phyloP scores from a whole-genome alignment of 208 protist species.

The Crithidia bombi region DNA sequence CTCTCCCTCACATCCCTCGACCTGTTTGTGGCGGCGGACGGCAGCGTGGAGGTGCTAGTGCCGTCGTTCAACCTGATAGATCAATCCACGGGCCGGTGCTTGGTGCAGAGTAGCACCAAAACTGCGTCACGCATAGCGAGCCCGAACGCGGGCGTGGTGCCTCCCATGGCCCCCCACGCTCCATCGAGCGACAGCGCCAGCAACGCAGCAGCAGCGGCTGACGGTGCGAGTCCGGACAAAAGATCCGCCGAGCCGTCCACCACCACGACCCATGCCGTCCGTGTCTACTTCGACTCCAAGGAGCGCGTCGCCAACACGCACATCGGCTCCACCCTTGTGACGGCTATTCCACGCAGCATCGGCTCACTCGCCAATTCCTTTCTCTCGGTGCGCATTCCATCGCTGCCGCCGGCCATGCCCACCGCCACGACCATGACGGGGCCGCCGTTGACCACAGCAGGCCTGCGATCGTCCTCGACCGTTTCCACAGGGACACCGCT shows the following conservation, averaged over 20 bases:
- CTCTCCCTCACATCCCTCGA: constrained; percentile 43
- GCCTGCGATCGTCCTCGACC: not conserved
- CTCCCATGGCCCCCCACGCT: not conserved
- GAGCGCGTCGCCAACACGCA: constrained; percentile 42
- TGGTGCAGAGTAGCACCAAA: constrained; percentile 47
- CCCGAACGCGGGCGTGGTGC: constrained; percentile 5
- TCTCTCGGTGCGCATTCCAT: constrained; percentile 66
- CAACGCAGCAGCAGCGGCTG: constrained; percentile 9
- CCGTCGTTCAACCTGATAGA: constrained; percentile 57
- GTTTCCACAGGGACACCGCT: not conserved
- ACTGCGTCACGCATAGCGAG: not conserved
- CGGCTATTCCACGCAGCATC: constrained; percentile 62
- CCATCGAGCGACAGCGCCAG: not conserved
- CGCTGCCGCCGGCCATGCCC: not conserved
- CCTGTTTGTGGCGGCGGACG: constrained; percentile 38
- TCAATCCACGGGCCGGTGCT: constrained; percentile 56
- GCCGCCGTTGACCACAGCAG: not conserved
- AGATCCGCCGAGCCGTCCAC: not conserved
- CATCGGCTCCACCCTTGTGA: constrained; percentile 53
- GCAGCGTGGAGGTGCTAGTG: constrained; percentile 47
- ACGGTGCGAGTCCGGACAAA: too few species aligned
- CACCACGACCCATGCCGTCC: constrained; percentile 25
- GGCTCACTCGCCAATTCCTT: constrained; percentile 75
- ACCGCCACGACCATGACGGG: constrained; percentile 3
- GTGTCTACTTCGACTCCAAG: constrained; percentile 26